Evolutionary conservation across 2,329 filamentous ascomycete species (phyloP).

Genomic region (Aspergillus japonicus): DNA sequence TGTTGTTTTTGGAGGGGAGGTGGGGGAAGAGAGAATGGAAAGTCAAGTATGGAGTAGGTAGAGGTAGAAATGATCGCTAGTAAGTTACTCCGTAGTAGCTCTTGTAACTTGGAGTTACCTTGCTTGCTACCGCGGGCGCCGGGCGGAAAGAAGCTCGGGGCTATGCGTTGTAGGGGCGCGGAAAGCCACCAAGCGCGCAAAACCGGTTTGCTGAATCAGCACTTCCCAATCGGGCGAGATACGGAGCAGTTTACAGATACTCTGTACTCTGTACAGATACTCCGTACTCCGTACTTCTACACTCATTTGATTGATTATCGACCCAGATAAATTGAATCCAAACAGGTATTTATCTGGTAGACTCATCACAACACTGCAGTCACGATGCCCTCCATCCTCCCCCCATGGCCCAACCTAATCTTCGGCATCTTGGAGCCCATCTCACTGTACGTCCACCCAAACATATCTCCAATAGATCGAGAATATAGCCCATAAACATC

Average conservation of each 20-base stretch:
- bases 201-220: slow-evolving; percentile 10
- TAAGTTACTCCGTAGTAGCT: too few relatives aligned
- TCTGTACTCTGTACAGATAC: too few relatives aligned
- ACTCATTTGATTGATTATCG: too few relatives aligned
- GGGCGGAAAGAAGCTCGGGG: too few relatives aligned
- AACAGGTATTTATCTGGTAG: not conserved
- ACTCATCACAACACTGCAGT: not conserved
- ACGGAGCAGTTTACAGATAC: too few relatives aligned
- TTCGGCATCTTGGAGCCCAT: slow-evolving; percentile 69
- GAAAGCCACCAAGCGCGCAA: not conserved
- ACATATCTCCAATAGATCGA: not conserved
- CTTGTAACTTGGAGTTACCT: too few relatives aligned
- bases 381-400: slow-evolving; percentile 49
- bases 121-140: too few relatives aligned
- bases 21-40: not conserved
- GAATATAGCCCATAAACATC: not conserved
- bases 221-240: not conserved
- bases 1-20: not conserved
- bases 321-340: too few relatives aligned
- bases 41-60: too few relatives aligned
- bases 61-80: too few relatives aligned
- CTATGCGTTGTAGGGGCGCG: not conserved
- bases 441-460: slow-evolving; percentile 55
- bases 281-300: too few relatives aligned
- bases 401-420: slow-evolving; percentile 62